phyloP scores from a whole-genome alignment of 805 yeast genomes.

The Peterozyma toletana region DNA sequence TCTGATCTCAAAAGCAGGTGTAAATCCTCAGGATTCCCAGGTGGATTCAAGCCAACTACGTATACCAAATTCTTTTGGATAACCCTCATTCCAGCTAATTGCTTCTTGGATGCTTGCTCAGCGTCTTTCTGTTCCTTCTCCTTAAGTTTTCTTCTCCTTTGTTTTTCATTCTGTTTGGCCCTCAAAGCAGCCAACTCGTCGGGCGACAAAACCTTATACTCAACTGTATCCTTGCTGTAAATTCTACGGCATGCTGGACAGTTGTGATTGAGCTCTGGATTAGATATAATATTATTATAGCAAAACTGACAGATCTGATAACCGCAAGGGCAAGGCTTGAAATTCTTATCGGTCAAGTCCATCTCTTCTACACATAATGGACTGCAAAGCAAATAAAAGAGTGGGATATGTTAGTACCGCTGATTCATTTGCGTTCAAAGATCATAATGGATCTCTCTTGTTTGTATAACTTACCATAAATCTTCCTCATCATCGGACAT shows the following conservation, averaged over 20 bases:
- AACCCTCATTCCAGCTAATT: slow-evolving; percentile 95
- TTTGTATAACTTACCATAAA: slow-evolving; percentile 38
- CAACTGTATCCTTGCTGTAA: slow-evolving; percentile 90
- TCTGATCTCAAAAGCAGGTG: slow-evolving; percentile 80
- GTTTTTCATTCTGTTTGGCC: slow-evolving; percentile 70
- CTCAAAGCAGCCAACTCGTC: slow-evolving; percentile 87
- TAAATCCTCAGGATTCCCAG: slow-evolving; percentile 78
- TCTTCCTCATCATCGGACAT: slow-evolving; percentile 80
- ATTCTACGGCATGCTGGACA: slow-evolving; percentile 97
- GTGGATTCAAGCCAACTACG: slow-evolving; percentile 91
- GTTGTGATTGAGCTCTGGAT: slow-evolving; percentile 90
- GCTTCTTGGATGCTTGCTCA: slow-evolving; percentile 78
- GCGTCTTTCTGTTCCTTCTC: slow-evolving; percentile 91
- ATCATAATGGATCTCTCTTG: background rate
- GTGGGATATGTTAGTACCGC: background rate
- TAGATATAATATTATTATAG: slow-evolving; percentile 91
- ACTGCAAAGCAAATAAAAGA: slow-evolving; percentile 22
- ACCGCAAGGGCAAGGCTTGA: slow-evolving; percentile 99
- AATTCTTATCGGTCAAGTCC: slow-evolving; percentile 93
- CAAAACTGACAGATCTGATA: slow-evolving; percentile 98
- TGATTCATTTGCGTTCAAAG: background rate
- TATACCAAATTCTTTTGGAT: slow-evolving; percentile 95
- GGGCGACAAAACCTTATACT: slow-evolving; percentile 72
- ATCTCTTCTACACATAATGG: slow-evolving; percentile 97
- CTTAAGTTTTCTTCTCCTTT: slow-evolving; percentile 72